Evolutionary conservation across 805 yeast genomes (phyloP).

Genomic region (Candida ulmi): DNA sequence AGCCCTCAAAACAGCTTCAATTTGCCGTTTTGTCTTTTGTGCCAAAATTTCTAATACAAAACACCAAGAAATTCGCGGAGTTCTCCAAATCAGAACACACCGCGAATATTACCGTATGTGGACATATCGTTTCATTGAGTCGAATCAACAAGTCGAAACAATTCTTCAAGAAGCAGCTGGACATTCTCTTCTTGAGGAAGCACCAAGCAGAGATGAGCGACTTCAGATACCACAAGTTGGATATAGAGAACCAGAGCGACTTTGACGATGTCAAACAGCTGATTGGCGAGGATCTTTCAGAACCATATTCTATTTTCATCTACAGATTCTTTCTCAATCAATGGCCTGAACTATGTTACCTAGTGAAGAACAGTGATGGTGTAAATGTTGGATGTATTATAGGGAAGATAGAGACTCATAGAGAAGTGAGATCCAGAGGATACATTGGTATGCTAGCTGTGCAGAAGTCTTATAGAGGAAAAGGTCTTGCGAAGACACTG

Average conservation of each 20-base stretch:
- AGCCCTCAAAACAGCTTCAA: no score
- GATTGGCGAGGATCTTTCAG: slow-evolving; percentile 73
- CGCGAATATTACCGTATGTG: no score
- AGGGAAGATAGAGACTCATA: slow-evolving; percentile 74
- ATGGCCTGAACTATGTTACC: slow-evolving; percentile 82
- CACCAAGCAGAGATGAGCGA: background rate
- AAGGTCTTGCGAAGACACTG: slow-evolving; percentile 74
- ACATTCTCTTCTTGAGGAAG: no score
- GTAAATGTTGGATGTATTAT: slow-evolving; percentile 72
- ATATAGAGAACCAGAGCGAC: slow-evolving; percentile 29
- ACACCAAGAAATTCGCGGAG: no score
- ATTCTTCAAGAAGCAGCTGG: no score
- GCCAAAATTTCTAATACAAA: no score
- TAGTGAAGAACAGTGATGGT: slow-evolving; percentile 42
- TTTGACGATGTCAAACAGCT: slow-evolving; percentile 47
- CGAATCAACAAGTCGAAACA: no score
- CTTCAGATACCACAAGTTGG: slow-evolving; percentile 17
- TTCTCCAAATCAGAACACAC: no score
- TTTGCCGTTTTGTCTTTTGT: background rate
- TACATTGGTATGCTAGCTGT: slow-evolving; percentile 97
- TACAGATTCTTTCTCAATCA: slow-evolving; percentile 83
- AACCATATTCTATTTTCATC: slow-evolving; percentile 91
- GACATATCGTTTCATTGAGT: no score
- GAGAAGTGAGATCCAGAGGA: slow-evolving; percentile 71
- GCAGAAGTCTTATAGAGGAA: slow-evolving; percentile 60